Conservation (phyloP, 2,329 filamentous ascomycete genomes). For the Fusarium sp. region DNA sequence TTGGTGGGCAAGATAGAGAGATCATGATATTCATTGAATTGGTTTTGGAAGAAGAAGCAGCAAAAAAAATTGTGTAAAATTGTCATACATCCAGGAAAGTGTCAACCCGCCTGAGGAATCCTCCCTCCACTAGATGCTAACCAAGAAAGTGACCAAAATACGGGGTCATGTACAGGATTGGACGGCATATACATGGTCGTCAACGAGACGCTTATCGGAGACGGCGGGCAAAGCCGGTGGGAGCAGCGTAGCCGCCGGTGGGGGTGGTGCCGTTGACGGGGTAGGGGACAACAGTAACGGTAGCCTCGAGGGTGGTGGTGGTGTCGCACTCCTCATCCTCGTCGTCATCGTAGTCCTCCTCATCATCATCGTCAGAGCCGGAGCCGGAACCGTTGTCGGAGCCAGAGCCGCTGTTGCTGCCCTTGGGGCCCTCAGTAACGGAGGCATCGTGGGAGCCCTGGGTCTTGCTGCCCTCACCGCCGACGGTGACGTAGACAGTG, state of each 20-base stretch:
- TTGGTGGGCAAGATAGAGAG: constrained; percentile 36
- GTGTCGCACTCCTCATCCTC: constrained; percentile 37
- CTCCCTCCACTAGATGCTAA: constrained; percentile 39
- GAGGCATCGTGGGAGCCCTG: constrained; percentile 29
- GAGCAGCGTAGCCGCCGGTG: constrained; percentile 47
- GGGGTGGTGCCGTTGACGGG: constrained; percentile 54
- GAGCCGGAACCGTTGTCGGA: constrained; percentile 21
- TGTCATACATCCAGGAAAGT: constrained; percentile 44
- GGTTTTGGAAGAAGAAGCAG: constrained; percentile 36
- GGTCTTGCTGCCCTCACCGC: constrained; percentile 36
- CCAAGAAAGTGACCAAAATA: constrained; percentile 36
- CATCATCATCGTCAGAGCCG: constrained; percentile 26
- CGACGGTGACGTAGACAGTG: constrained; percentile 53
- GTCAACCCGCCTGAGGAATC: constrained; percentile 27
- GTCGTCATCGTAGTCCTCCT: constrained; percentile 28
- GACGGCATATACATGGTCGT: constrained; percentile 32
- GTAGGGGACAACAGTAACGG: constrained; percentile 56
- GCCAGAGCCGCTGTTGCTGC: neutral
- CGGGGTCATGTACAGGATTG: constrained; percentile 41
- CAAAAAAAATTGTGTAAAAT: constrained; percentile 23
- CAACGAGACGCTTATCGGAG: constrained; percentile 45
- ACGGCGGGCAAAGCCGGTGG: constrained; percentile 52
- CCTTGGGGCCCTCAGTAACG: constrained; percentile 31
- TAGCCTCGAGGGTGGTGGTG: constrained; percentile 46
- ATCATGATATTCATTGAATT: constrained; percentile 48